phyloP scores from a whole-genome alignment of 768 basidiomycete genomes.

The Sporobolomyces roseus region DNA sequence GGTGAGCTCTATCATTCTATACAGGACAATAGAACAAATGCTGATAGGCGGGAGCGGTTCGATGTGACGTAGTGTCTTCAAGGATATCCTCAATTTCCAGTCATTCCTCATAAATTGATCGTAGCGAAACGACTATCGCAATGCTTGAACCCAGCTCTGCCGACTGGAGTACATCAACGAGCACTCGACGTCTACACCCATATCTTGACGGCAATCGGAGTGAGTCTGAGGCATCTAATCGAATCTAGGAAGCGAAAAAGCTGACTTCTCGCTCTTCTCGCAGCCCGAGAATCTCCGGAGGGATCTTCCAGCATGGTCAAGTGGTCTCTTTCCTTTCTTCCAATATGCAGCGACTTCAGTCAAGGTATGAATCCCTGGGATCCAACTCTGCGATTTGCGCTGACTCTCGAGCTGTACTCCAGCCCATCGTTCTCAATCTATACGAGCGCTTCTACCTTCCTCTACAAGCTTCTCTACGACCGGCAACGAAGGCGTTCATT shows the following conservation, averaged over 20 bases:
- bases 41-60: too few relatives aligned
- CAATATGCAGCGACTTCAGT: slow-evolving; percentile 99
- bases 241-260: too few relatives aligned
- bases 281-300: slow-evolving; percentile 80
- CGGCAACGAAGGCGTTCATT: slow-evolving; percentile 89
- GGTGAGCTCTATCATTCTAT: slow-evolving; percentile 14
- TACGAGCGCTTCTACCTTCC: slow-evolving; percentile 91
- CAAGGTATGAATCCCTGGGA: slow-evolving; percentile 58
- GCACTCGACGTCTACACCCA: slow-evolving; percentile 92
- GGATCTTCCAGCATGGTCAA: slow-evolving; percentile 89
- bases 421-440: slow-evolving; percentile 85
- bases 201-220: slow-evolving; percentile 84
- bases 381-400: not conserved
- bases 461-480: slow-evolving; percentile 71
- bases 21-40: slow-evolving; percentile 3
- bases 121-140: slow-evolving; percentile 93
- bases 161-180: slow-evolving; percentile 92
- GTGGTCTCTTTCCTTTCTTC: slow-evolving; percentile 96
- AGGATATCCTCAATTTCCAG: slow-evolving; percentile 86
- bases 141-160: slow-evolving; percentile 94
- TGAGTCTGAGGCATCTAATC: slow-evolving; percentile 50
- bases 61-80: slow-evolving; percentile 68
- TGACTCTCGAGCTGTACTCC: not conserved
- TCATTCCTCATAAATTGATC: slow-evolving; percentile 88
- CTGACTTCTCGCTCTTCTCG: not conserved